A percentile compares a stretch with the other conserved stretches of the same genome.
phyloP scores from a whole-genome alignment of 2,329 filamentous ascomycete species.

The Claviceps fusiformis region DNA sequence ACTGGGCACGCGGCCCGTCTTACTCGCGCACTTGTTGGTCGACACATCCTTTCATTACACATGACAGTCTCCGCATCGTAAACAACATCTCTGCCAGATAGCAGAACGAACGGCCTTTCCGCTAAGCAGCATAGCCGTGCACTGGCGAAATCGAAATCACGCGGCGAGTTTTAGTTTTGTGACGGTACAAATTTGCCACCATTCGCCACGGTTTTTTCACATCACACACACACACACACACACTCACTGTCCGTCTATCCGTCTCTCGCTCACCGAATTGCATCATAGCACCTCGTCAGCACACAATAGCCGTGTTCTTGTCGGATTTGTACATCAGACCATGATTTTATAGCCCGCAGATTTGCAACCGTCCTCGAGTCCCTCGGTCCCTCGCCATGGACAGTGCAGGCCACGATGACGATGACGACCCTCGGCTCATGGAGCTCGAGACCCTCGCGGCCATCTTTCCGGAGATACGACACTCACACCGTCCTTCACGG shows the following conservation, averaged over 20 bases:
- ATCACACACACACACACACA: too few species aligned
- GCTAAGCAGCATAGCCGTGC: background rate
- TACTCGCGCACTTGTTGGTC: background rate
- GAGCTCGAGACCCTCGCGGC: constrained; percentile 49
- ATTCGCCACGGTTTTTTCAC: background rate
- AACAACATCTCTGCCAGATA: background rate
- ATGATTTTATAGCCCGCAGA: background rate
- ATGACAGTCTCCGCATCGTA: too few species aligned
- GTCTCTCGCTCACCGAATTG: background rate
- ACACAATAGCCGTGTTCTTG: background rate
- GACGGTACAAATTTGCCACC: background rate
- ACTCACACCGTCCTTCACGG: constrained; percentile 23
- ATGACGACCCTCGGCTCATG: constrained; percentile 39
- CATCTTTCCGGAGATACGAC: constrained; percentile 53
- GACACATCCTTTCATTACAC: too few species aligned
- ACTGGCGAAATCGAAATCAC: background rate
- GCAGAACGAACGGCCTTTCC: background rate
- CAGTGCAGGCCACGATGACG: constrained; percentile 30
- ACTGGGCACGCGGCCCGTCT: background rate
- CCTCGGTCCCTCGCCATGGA: constrained; percentile 19
- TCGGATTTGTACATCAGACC: background rate
- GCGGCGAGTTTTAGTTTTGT: background rate
- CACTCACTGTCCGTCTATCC: too few species aligned
- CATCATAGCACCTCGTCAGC: background rate
- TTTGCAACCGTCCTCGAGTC: too few species aligned